These are phyloP conservation scores for Rugosomyces carneus DNA, from an alignment of 1,284 basidiomycete species.

Conservation along the genomic window DNA sequence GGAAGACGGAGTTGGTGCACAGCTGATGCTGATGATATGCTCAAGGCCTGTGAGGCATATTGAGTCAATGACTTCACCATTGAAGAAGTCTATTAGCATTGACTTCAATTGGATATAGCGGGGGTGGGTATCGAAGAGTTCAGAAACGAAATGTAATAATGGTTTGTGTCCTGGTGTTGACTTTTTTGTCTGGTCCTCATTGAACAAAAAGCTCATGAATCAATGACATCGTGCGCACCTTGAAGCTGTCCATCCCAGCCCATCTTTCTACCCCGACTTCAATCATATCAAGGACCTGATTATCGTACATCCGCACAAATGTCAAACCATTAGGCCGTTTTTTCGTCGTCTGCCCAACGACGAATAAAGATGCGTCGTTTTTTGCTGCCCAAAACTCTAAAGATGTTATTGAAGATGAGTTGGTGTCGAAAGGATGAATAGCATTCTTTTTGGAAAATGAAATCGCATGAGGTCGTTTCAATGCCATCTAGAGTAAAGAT, in stretches of 20 bases:
- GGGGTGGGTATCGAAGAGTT: slow-evolving; percentile 89
- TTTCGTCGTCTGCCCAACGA: slow-evolving; percentile 91
- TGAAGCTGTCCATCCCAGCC: slow-evolving; percentile 76
- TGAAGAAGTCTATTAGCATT: slow-evolving; percentile 86
- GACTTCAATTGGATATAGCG: slow-evolving; percentile 91
- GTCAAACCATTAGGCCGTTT: slow-evolving; percentile 90
- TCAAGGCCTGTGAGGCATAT: slow-evolving; percentile 86
- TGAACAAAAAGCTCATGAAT: background rate
- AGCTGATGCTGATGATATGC: slow-evolving; percentile 85
- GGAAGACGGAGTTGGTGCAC: slow-evolving; percentile 57
- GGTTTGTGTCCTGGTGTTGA: slow-evolving; percentile 89
- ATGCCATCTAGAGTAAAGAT: slow-evolving; percentile 62
- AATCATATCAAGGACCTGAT: slow-evolving; percentile 88
- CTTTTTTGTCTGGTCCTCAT: slow-evolving; percentile 63
- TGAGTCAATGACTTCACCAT: slow-evolving; percentile 78
- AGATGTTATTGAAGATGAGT: slow-evolving; percentile 49
- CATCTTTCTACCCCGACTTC: slow-evolving; percentile 87
- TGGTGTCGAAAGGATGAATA: slow-evolving; percentile 88
- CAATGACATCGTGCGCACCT: slow-evolving; percentile 44
- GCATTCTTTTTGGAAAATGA: slow-evolving; percentile 94
- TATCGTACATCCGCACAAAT: slow-evolving; percentile 86
- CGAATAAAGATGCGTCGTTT: slow-evolving; percentile 92
- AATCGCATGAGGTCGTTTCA: slow-evolving; percentile 86
- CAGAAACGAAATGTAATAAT: slow-evolving; percentile 92
- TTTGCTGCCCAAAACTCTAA: slow-evolving; percentile 92